Conservation (phyloP, 2,329 filamentous ascomycete genomes). For the Pseudogymnoascus sp. region DNA sequence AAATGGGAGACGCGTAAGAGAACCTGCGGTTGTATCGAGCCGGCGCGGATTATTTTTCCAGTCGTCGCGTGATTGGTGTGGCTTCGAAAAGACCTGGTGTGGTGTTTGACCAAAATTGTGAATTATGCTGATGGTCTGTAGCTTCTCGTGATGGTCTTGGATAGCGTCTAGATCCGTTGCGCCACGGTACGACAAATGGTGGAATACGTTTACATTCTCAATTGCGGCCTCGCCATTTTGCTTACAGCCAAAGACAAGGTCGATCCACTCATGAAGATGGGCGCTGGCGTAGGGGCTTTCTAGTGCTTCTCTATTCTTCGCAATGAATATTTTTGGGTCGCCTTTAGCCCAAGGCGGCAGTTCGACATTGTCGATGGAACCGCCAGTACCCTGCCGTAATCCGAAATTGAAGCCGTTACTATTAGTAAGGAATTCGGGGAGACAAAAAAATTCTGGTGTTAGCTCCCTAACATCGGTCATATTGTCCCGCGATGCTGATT, state of each 20-base stretch:
- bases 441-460: constrained; percentile 94
- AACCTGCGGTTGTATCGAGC: constrained; percentile 71
- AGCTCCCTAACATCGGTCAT: constrained; percentile 93
- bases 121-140: constrained; percentile 89
- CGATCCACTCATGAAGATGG: constrained; percentile 89
- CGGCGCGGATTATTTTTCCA: constrained; percentile 56
- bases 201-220: constrained; percentile 90
- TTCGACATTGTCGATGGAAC: constrained; percentile 74
- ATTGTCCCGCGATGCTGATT: constrained; percentile 79
- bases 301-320: constrained; percentile 89
- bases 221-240: constrained; percentile 88
- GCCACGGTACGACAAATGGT: constrained; percentile 89
- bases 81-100: constrained; percentile 80
- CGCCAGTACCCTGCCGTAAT: constrained; percentile 69
- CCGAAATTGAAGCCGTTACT: constrained; percentile 94
- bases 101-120: constrained; percentile 98
- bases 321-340: constrained; percentile 89
- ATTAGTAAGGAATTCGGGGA: constrained; percentile 92
- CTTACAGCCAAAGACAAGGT: constrained; percentile 88
- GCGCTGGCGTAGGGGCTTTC: constrained; percentile 90
- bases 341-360: constrained; percentile 97
- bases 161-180: constrained; percentile 90
- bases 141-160: constrained; percentile 74
- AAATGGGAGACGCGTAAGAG: constrained; percentile 69
- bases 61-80: constrained; percentile 72